These are phyloP conservation scores for Cicer pinnatifidum DNA, from an alignment of 306 rosid species.

Conservation along the genomic window DNA sequence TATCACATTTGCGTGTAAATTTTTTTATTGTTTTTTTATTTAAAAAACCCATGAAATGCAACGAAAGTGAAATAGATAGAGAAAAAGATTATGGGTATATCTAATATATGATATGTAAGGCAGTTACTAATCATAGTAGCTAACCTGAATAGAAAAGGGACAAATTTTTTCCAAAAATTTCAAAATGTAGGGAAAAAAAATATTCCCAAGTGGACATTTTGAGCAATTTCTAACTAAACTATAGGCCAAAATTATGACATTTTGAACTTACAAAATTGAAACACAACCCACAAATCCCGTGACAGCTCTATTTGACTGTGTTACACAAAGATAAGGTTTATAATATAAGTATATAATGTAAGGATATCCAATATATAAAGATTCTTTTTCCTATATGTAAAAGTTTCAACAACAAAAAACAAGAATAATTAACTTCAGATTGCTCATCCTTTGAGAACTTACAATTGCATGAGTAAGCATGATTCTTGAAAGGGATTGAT, in stretches of 20 bases:
- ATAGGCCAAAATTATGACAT: constrained; percentile 40
- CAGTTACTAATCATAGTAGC: constrained; percentile 42
- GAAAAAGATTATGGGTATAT: background rate
- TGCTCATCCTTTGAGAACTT: constrained; percentile 45
- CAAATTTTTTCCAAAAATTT: constrained; percentile 29
- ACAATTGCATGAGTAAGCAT: constrained; percentile 39
- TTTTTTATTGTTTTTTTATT: too few species aligned
- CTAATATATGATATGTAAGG: background rate
- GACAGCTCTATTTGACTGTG: constrained; percentile 38
- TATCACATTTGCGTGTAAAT: too few species aligned
- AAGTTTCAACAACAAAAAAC: too few species aligned
- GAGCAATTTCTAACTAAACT: constrained; percentile 18
- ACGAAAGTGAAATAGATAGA: too few species aligned
- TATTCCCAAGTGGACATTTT: constrained; percentile 36
- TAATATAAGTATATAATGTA: background rate
- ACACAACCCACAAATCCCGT: constrained; percentile 50
- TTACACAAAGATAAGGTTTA: constrained; percentile 21
- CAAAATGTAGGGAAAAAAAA: constrained; percentile 16
- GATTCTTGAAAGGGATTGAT: constrained; percentile 38
- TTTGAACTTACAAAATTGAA: constrained; percentile 39
- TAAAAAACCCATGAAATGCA: too few species aligned
- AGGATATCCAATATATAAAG: too few species aligned
- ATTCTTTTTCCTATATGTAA: too few species aligned
- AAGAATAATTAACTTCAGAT: constrained; percentile 8
- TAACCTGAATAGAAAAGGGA: constrained; percentile 35